Conservation (phyloP, 495 filamentous ascomycete species). For the Neurospora cerealis region DNA sequence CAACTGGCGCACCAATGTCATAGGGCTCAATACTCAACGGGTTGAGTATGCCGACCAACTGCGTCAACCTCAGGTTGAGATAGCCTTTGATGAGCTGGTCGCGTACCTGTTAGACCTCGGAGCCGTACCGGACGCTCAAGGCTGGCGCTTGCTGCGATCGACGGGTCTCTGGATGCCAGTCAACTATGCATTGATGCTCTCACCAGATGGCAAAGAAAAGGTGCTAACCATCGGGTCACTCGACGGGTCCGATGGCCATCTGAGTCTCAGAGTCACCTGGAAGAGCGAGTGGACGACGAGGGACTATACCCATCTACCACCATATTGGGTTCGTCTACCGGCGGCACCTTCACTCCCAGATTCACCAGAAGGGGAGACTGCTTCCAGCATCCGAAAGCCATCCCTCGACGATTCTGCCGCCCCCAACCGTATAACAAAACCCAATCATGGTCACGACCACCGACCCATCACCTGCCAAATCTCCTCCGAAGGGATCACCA, state of each 20-base stretch:
- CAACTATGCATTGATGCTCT: constrained; percentile 46
- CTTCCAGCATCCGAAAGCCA: constrained; percentile 13
- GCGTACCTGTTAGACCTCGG: constrained; percentile 54
- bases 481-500: constrained; percentile 29
- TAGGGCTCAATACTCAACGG: constrained; percentile 49
- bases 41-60: constrained; percentile 58
- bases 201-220: constrained; percentile 40
- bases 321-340: constrained; percentile 49
- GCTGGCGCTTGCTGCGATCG: constrained; percentile 46
- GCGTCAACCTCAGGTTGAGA: constrained; percentile 53
- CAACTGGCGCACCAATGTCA: constrained; percentile 52
- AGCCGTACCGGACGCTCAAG: constrained; percentile 47
- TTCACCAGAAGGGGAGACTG: constrained; percentile 7
- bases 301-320: constrained; percentile 42
- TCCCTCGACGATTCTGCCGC: constrained; percentile 27
- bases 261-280: constrained; percentile 49
- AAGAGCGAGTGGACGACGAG: constrained; percentile 46
- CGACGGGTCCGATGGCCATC: constrained; percentile 53
- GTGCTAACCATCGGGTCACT: constrained; percentile 46
- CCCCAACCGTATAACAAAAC: background rate
- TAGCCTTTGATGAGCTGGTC: constrained; percentile 51
- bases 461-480: constrained; percentile 36
- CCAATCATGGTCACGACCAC: background rate
- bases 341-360: constrained; percentile 21
- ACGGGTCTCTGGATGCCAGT: constrained; percentile 55